Base-by-base conservation (phyloP, 306 rosid genomes). In the Vigna unguiculata region DNA sequence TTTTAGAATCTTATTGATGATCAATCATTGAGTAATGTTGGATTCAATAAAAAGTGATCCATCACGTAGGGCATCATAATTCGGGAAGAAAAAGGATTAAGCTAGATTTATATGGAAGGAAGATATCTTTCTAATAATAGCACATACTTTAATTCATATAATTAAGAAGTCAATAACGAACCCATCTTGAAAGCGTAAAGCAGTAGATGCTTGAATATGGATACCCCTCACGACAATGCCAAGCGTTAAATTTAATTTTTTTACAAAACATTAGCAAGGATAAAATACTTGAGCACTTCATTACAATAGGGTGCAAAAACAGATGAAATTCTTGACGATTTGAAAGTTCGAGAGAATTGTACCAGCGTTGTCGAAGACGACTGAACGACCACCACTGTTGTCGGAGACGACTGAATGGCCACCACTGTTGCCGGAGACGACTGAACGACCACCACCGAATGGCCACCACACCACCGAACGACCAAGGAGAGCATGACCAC, bases 11-110 rank as follows among this genome's bases (percentile, higher is more conserved):
- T n/a, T n/a, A n/a, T n/a, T n/a, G n/a, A n/a, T n/a, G n/a, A n/a
- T n/a, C n/a, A n/a, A n/a, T n/a, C n/a, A n/a, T n/a, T n/a, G n/a
- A n/a, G n/a, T n/a, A n/a, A n/a, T n/a, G n/a, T n/a, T n/a, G n/a
- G n/a, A n/a, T 78, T 86, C 97, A 46, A 66, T 64, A 72, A 85
- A 77, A 82, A 78, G 79, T 41, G 96, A 81, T 64, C 78, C 93
- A 9, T 87, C 93, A 20, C 72, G 84, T 9, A 72, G 62, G 77
- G 71, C 85, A 75, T 90, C 96, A 17, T 22, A 53, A 80, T 94
- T 92, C 98, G 90, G 82, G 45, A 43, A 73, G 49, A 74, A 28
- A 65, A 70, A 66, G 61, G 38, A 34, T 79, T 51, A 54, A 16
- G 73, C 70, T 52, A 76, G 69, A 49, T 57, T 28, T 63, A 45